Evolutionary conservation across 2,329 filamentous ascomycete species (phyloP).

Genomic region (Colletotrichum lindemuthianum): DNA sequence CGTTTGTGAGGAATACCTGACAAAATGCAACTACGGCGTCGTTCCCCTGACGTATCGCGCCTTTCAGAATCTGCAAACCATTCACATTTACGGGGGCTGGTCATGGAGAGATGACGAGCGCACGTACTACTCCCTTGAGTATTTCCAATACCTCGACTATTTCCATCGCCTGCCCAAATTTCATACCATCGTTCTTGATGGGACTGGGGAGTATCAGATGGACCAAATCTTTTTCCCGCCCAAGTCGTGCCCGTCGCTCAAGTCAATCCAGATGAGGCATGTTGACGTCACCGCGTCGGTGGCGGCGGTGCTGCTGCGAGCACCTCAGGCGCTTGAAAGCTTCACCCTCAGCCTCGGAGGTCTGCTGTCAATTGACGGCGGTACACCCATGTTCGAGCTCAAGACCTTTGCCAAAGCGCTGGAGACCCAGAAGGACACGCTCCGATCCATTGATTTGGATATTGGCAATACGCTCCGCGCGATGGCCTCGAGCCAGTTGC

Average conservation of each 20-base stretch:
- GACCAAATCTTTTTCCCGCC: neutral
- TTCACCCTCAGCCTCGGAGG: neutral
- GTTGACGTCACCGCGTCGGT: neutral
- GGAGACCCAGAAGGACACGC: neutral
- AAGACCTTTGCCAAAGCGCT: neutral
- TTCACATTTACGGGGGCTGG: neutral
- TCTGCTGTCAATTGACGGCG: neutral
- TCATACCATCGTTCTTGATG: neutral
- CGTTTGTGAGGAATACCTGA: constrained; percentile 6
- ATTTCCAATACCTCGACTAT: neutral
- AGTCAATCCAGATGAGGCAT: neutral
- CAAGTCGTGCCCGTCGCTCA: neutral
- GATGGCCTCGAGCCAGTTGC: neutral
- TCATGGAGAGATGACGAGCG: neutral
- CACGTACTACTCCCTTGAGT: neutral
- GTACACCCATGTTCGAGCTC: neutral
- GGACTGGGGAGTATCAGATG: neutral
- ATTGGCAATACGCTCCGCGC: neutral
- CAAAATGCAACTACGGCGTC: constrained; percentile 13
- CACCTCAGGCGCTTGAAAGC: neutral
- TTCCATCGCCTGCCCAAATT: neutral
- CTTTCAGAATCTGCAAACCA: constrained; percentile 9
- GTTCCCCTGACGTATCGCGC: neutral
- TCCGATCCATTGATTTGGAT: neutral
- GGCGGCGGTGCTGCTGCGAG: neutral